A percentile compares a stretch with the other conserved stretches of the same genome.
Evolutionary conservation across 257 asterid genomes (phyloP).

Genomic region (Orobanche coerulescens): DNA sequence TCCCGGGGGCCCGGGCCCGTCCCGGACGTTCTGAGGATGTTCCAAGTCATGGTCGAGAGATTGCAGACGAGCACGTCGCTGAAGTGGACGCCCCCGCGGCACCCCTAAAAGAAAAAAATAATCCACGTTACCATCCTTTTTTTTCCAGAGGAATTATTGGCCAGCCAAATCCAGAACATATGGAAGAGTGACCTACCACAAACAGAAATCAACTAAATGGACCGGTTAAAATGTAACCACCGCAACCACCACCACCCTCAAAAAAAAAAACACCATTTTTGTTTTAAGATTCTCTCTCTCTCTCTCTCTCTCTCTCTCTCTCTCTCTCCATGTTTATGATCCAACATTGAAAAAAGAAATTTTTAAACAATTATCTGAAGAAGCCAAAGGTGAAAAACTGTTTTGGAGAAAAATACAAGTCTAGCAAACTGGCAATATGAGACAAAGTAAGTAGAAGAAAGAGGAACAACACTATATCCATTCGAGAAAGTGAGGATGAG

Average conservation of each 20-base stretch:
- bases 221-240: no score
- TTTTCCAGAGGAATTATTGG: background rate
- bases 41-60: constrained; percentile 71
- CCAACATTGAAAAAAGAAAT: background rate
- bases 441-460: background rate
- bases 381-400: background rate
- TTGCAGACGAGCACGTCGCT: constrained; percentile 72
- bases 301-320: no score
- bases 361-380: background rate
- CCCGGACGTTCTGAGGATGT: constrained; percentile 58
- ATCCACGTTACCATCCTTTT: no score
- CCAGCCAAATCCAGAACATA: background rate
- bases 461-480: constrained; percentile 21
- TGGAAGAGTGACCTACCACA: no score
- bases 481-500: constrained; percentile 36
- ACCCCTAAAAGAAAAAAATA: constrained; percentile 42
- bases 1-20: constrained; percentile 85
- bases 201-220: no score
- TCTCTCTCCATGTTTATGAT: background rate
- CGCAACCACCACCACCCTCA: no score
- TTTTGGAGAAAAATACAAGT: no score
- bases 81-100: constrained; percentile 89
- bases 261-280: background rate
- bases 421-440: no score
- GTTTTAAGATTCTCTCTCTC: no score